Conservation (phyloP, 305 asterid species). For the Solanum hybrid region DNA sequence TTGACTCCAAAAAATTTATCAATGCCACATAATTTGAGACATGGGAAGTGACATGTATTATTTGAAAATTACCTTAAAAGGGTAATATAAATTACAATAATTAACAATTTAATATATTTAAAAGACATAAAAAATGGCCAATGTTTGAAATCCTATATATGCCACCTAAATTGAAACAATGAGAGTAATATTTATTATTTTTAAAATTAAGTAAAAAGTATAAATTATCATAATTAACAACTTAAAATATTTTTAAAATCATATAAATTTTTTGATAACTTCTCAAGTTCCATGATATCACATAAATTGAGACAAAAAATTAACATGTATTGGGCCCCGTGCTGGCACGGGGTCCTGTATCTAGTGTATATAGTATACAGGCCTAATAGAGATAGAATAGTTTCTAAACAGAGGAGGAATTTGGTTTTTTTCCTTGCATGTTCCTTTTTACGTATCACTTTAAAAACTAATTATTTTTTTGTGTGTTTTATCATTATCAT, state of each 20-base stretch:
- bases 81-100: not conserved
- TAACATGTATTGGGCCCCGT: not conserved
- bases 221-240: too few species aligned
- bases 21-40: not conserved
- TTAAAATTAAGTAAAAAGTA: too few species aligned
- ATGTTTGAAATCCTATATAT: not conserved
- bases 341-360: not conserved
- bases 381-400: not conserved
- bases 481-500: not conserved
- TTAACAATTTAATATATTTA: too few species aligned
- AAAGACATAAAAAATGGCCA: not conserved
- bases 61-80: not conserved
- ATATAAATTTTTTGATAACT: not conserved
- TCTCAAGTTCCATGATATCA: not conserved
- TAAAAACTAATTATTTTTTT: not conserved
- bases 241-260: not conserved
- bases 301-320: not conserved
- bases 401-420: not conserved
- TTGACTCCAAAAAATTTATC: not conserved
- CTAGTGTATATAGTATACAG: not conserved
- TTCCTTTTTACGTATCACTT: not conserved
- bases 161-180: not conserved
- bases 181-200: too few species aligned
- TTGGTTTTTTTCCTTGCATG: not conserved
- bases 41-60: not conserved